Evolutionary conservation across 208 protist species (phyloP).

Genomic region (Entamoeba dispar): DNA sequence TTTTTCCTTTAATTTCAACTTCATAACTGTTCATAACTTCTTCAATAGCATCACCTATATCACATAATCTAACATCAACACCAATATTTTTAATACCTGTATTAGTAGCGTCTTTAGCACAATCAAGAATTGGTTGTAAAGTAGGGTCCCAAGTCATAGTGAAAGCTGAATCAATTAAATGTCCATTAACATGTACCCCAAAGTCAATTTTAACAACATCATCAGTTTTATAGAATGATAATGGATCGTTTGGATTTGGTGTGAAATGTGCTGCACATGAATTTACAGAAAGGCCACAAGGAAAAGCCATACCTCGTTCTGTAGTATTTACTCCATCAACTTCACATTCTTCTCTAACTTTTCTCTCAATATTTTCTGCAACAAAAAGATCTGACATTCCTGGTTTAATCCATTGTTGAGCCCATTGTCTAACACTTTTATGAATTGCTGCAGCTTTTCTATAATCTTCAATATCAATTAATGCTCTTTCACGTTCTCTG

Average conservation of each 20-base stretch:
- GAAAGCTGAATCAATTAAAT: conserved; percentile 84
- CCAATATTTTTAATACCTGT: conserved; percentile 60
- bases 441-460: conserved; percentile 22
- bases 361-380: neutral
- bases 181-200: conserved; percentile 79
- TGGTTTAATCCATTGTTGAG: neutral
- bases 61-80: conserved; percentile 17
- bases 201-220: conserved; percentile 89
- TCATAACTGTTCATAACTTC: conserved; percentile 46
- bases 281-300: conserved; percentile 64
- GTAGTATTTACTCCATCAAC: neutral
- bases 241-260: conserved; percentile 76
- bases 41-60: conserved; percentile 24
- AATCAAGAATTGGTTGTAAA: conserved; percentile 73
- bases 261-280: conserved; percentile 85
- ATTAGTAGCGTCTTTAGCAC: conserved; percentile 85
- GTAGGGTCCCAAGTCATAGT: conserved; percentile 77
- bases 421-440: conserved; percentile 5
- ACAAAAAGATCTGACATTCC: conserved; percentile 2
- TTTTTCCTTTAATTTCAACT: conserved; percentile 37
- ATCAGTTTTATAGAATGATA: conserved; percentile 57
- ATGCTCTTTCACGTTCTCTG: neutral
- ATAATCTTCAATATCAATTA: neutral
- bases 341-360: neutral
- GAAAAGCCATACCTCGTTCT: conserved; percentile 23